phyloP scores from a whole-genome alignment of 768 basidiomycete genomes.

The Cystofilobasidium bisporidii region DNA sequence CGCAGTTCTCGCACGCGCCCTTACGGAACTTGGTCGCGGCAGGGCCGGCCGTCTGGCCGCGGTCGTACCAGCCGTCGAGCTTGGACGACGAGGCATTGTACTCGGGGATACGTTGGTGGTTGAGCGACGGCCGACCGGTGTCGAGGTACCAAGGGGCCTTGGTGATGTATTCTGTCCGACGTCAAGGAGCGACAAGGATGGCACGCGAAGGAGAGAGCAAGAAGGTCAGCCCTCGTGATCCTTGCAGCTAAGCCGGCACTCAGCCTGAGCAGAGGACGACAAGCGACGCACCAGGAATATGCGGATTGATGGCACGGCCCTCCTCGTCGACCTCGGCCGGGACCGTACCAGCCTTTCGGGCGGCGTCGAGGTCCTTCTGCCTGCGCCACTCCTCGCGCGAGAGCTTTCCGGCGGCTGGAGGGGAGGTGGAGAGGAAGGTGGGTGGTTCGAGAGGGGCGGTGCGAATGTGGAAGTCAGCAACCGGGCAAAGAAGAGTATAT shows the following conservation, averaged over 20 bases:
- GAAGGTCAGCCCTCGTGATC: too few relatives aligned
- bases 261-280: too few relatives aligned
- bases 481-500: neutral
- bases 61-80: constrained; percentile 84
- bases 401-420: constrained; percentile 56
- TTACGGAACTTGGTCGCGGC: constrained; percentile 95
- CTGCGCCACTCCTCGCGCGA: constrained; percentile 89
- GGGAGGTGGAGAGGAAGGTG: too few relatives aligned
- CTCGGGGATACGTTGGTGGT: constrained; percentile 79
- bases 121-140: constrained; percentile 82
- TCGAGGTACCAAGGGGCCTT: constrained; percentile 99
- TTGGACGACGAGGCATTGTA: constrained; percentile 49
- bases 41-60: constrained; percentile 71
- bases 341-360: constrained; percentile 95
- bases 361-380: constrained; percentile 93
- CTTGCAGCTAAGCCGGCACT: too few relatives aligned
- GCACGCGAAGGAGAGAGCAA: too few relatives aligned
- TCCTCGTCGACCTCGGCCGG: constrained; percentile 91
- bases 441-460: neutral
- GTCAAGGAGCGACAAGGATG: too few relatives aligned
- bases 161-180: constrained; percentile 82
- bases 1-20: constrained; percentile 98
- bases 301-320: constrained; percentile 92
- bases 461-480: too few relatives aligned
- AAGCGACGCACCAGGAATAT: constrained; percentile 79